Conservation (phyloP, 83 land plant species). For the Thuja plicata region DNA sequence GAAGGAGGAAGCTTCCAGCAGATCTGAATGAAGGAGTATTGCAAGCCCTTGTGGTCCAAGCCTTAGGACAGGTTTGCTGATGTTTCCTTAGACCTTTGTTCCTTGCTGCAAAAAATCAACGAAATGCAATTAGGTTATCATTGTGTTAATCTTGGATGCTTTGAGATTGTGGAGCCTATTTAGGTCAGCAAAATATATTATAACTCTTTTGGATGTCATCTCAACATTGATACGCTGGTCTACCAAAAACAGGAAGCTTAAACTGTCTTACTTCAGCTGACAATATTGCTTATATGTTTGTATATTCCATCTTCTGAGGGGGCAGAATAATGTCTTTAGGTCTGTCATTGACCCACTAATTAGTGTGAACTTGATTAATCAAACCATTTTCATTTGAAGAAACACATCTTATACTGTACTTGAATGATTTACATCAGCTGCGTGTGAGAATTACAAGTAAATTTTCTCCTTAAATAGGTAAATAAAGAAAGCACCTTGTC, state of each 20-base stretch:
- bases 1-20: conserved; percentile 74
- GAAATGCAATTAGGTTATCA: conserved; percentile 2
- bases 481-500: conserved; percentile 2
- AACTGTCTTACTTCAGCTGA: neutral
- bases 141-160: conserved; percentile 1
- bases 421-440: neutral
- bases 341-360: neutral
- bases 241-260: neutral
- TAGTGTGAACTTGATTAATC: neutral
- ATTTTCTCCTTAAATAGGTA: neutral
- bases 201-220: neutral
- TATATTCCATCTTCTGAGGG: neutral
- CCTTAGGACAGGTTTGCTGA: conserved; percentile 78
- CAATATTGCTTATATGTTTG: neutral
- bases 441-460: neutral
- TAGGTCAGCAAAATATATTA: neutral
- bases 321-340: neutral
- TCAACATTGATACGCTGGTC: neutral
- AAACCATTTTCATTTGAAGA: neutral
- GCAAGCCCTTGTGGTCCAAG: conserved; percentile 77
- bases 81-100: neutral
- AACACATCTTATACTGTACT: neutral
- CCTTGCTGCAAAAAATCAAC: neutral
- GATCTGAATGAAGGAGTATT: conserved; percentile 73
- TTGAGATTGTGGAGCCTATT: neutral